Base-by-base conservation (phyloP, 805 yeast species). In the Kuraishia piskuri region DNA sequence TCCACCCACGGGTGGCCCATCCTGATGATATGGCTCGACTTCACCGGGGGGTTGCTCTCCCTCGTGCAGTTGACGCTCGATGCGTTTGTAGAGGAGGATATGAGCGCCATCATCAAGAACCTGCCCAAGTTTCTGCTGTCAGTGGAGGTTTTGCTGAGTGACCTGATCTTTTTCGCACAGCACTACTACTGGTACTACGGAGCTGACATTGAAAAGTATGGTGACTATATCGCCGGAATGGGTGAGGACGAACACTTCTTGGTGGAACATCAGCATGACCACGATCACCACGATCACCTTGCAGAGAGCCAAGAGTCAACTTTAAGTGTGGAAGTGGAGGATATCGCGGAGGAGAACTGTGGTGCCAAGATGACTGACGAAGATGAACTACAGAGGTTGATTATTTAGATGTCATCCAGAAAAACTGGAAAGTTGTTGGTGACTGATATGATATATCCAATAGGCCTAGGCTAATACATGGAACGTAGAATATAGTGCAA, bases 1-100 rank as follows among this genome's bases (percentile, higher is more conserved):
- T 67, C 72, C 1, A 69, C 73, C 0, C 70, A 68, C 53, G 72
- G 72, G 8, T 69, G 73, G 73, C 73, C 73, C 9, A 63, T 69
- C 17, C 49, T 59, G 48, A 66, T 68, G 68, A 57, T 68, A 19
- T 68, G 68, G 63, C 54, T 69, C 3, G 72, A 69, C 45, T 59
- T 62, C 20, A 22, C 47, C 21, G 73, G 73, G 12, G 66, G 70
- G 2, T 20, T 58, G 2, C 50, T 65, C 5, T 68, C 72, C 1
- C 59, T 68, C 24, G 24, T 57, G 3, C 72, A 68, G 53, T 56
- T 69, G 22, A 46, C 60, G 1, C 50, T 66, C 22, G 72, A 69
- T 57, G 71, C 70, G 1, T 54, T 51, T 26, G 54, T 56, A 2
- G 60, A 56, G 3, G 58, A 61, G n/a, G 62, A 66, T 24, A 20